These are phyloP conservation scores for Penicillium pancosmium DNA, from an alignment of 495 filamentous ascomycete species.

Conservation along the genomic window DNA sequence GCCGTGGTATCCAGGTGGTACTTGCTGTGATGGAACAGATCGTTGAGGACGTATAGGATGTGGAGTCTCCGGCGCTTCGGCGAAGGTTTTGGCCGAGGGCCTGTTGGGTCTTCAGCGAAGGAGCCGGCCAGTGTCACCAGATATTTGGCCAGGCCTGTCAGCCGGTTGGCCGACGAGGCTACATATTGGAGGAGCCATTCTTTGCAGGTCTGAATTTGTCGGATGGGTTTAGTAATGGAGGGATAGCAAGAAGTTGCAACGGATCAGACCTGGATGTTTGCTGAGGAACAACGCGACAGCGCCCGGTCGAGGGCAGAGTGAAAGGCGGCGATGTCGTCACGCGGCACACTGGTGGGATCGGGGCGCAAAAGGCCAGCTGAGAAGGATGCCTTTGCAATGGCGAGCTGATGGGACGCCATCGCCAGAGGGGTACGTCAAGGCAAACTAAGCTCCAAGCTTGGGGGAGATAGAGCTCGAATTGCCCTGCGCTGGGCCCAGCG, in stretches of 20 bases:
- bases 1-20: slow-evolving; percentile 51
- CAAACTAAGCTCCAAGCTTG: neutral
- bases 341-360: slow-evolving; percentile 69
- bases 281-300: slow-evolving; percentile 72
- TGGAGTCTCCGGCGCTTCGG: slow-evolving; percentile 72
- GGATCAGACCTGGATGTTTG: slow-evolving; percentile 94
- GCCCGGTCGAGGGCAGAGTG: slow-evolving; percentile 67
- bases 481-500: neutral
- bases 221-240: slow-evolving; percentile 46
- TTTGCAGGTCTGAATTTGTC: slow-evolving; percentile 76
- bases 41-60: slow-evolving; percentile 80
- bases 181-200: slow-evolving; percentile 77
- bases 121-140: slow-evolving; percentile 68
- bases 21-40: slow-evolving; percentile 79
- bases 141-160: slow-evolving; percentile 73
- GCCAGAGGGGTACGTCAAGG: slow-evolving; percentile 4
- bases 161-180: slow-evolving; percentile 66
- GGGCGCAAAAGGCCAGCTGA: slow-evolving; percentile 73
- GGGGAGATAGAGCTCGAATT: slow-evolving; percentile 3
- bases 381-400: slow-evolving; percentile 81
- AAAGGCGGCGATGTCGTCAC: slow-evolving; percentile 73
- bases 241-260: slow-evolving; percentile 34
- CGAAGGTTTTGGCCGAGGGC: slow-evolving; percentile 47
- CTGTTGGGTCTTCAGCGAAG: slow-evolving; percentile 40
- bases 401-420: slow-evolving; percentile 77